Conservation (phyloP, 768 basidiomycete genomes). For the Termitomyces sp. region DNA sequence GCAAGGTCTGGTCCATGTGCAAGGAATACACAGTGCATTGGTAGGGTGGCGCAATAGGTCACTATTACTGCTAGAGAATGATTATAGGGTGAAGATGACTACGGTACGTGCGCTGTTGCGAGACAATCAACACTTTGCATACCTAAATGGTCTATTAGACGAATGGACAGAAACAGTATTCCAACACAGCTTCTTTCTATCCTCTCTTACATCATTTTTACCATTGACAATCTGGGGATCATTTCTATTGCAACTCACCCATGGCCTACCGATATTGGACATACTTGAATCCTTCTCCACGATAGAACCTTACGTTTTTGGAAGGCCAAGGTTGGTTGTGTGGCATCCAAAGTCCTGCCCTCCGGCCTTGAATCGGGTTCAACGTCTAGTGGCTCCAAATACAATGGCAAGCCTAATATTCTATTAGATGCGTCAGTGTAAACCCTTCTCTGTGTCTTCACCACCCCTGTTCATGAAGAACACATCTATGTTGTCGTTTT, state of each 20-base stretch:
- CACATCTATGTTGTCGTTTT: too few species aligned
- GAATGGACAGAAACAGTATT: slow-evolving; percentile 65
- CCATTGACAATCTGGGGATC: slow-evolving; percentile 57
- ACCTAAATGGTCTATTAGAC: slow-evolving; percentile 35
- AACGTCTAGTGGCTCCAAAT: slow-evolving; percentile 14
- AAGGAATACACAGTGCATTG: too few species aligned
- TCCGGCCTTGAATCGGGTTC: slow-evolving; percentile 26
- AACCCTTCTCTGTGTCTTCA: too few species aligned
- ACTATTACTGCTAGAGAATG: slow-evolving; percentile 65
- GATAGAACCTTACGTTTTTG: slow-evolving; percentile 83
- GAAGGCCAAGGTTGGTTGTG: slow-evolving; percentile 71
- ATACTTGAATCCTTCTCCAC: slow-evolving; percentile 81
- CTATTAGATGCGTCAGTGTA: slow-evolving; percentile 55
- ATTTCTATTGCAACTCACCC: slow-evolving; percentile 69
- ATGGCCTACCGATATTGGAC: slow-evolving; percentile 68
- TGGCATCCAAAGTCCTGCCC: slow-evolving; percentile 54
- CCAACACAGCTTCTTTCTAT: slow-evolving; percentile 62
- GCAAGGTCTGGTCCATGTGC: too few species aligned
- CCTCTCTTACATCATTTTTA: slow-evolving; percentile 61
- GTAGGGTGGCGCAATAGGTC: slow-evolving; percentile 56
- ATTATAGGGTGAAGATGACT: slow-evolving; percentile 47
- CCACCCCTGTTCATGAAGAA: too few species aligned
- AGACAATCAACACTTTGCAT: background rate
- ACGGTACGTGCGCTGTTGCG: slow-evolving; percentile 40
- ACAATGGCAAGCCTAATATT: slow-evolving; percentile 30